Conservation (phyloP, 2,329 filamentous ascomycete genomes). For the Huntiella savannae region DNA sequence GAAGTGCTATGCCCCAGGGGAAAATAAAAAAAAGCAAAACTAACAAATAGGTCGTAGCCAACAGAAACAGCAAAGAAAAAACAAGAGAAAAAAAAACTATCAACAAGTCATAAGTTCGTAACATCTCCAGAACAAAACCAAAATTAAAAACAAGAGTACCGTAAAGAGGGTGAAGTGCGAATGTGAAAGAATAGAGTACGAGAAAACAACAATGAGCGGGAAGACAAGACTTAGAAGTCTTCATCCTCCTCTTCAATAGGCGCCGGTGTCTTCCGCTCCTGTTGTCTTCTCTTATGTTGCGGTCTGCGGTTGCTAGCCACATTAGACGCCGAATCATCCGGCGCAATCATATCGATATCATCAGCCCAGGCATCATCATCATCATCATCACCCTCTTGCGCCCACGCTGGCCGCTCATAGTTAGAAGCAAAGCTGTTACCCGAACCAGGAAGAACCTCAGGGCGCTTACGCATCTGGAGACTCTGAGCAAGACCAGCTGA, state of each 20-base stretch:
- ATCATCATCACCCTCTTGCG: constrained; percentile 20
- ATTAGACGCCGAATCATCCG: constrained; percentile 66
- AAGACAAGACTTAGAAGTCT: constrained; percentile 24
- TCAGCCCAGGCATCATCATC: constrained; percentile 40
- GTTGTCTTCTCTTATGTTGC: constrained; percentile 42
- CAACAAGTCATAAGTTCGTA: constrained; percentile 4
- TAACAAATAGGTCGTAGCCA: not conserved
- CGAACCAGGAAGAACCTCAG: constrained; percentile 33
- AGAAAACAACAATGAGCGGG: not conserved
- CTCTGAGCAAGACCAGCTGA: constrained; percentile 54
- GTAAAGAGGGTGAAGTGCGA: not conserved
- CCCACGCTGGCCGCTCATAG: constrained; percentile 28
- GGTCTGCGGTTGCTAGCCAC: constrained; percentile 52
- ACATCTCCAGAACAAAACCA: not conserved
- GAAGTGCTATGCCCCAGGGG: constrained; percentile 6
- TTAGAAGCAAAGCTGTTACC: constrained; percentile 27
- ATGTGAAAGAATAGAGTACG: not conserved
- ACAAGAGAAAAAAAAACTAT: constrained; percentile 4
- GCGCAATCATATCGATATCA: constrained; percentile 40
- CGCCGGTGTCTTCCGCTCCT: constrained; percentile 51
- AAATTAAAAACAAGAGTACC: constrained; percentile 2
- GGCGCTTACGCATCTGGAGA: constrained; percentile 39
- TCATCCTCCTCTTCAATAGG: constrained; percentile 55
- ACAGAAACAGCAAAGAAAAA: constrained; percentile 1
- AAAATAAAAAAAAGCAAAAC: not conserved